Conservation (phyloP, 768 basidiomycete species). For the Boletus vinaceobasis region DNA sequence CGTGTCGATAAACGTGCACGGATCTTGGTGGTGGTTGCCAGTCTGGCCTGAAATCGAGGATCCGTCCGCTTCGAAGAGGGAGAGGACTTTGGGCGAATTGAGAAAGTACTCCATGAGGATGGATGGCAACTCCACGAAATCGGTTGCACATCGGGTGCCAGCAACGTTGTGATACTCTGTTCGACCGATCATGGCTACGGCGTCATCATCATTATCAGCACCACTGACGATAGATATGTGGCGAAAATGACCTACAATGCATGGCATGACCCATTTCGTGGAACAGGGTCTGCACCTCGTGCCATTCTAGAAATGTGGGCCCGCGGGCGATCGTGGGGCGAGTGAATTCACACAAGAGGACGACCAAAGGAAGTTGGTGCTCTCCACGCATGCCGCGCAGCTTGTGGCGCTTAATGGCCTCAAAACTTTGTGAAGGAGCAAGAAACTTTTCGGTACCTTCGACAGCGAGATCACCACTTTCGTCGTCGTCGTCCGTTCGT, state of each 20-base stretch:
- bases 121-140: constrained; percentile 96
- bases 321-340: constrained; percentile 57
- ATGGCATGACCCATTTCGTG: constrained; percentile 99
- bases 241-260: constrained; percentile 74
- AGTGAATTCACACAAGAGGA: constrained; percentile 84
- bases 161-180: constrained; percentile 98
- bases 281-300: constrained; percentile 90
- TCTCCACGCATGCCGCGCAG: constrained; percentile 62
- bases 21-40: constrained; percentile 70
- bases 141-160: constrained; percentile 96
- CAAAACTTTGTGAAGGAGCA: constrained; percentile 57
- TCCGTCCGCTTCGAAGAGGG: constrained; percentile 64
- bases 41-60: constrained; percentile 44
- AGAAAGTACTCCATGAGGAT: constrained; percentile 99
- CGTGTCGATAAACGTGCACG: constrained; percentile 82
- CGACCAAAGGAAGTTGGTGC: constrained; percentile 89
- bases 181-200: constrained; percentile 90
- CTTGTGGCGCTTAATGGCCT: constrained; percentile 55
- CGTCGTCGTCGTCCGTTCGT: constrained; percentile 89
- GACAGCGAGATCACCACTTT: constrained; percentile 52
- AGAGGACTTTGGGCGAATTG: constrained; percentile 76
- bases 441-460: constrained; percentile 41
- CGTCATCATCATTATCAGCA: constrained; percentile 2
- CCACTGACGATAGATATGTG: background rate
- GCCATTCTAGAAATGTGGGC: constrained; percentile 81